phyloP scores from a whole-genome alignment of 139 green algal species.

The Bryopsis sp. region DNA sequence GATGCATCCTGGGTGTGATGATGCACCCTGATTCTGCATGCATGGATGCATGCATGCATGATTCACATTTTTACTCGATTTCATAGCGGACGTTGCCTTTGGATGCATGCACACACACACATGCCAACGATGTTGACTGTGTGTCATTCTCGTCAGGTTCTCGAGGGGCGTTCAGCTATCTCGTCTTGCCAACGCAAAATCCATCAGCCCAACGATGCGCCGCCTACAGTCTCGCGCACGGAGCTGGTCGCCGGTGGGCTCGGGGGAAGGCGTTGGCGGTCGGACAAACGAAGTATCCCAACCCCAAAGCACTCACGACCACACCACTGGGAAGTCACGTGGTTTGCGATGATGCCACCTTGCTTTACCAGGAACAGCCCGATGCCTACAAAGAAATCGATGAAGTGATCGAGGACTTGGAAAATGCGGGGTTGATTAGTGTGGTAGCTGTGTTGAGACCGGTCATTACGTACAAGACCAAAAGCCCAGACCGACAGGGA shows the following conservation, averaged over 20 bases:
- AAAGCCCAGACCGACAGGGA: too few relatives aligned
- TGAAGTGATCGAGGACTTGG: background rate
- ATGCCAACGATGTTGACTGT: too few relatives aligned
- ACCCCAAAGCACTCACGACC: background rate
- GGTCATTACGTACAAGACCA: background rate
- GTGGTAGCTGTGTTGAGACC: background rate
- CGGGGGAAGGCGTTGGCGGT: background rate
- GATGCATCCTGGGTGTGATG: too few relatives aligned
- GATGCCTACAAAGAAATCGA: background rate
- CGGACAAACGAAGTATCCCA: background rate
- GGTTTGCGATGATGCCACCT: background rate
- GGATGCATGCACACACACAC: too few relatives aligned
- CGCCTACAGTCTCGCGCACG: background rate
- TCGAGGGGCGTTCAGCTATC: background rate
- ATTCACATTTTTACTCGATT: too few relatives aligned
- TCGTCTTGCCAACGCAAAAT: background rate
- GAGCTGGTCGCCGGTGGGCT: background rate
- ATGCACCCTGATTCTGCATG: too few relatives aligned
- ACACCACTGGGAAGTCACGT: background rate
- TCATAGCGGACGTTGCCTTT: too few relatives aligned
- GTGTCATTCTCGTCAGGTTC: background rate
- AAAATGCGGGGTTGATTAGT: background rate
- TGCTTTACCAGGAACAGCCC: background rate
- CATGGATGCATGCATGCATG: too few relatives aligned
- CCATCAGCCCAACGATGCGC: background rate